phyloP scores from a whole-genome alignment of 163 green algal genomes.

The Chlamydomonas reinhardtii region DNA sequence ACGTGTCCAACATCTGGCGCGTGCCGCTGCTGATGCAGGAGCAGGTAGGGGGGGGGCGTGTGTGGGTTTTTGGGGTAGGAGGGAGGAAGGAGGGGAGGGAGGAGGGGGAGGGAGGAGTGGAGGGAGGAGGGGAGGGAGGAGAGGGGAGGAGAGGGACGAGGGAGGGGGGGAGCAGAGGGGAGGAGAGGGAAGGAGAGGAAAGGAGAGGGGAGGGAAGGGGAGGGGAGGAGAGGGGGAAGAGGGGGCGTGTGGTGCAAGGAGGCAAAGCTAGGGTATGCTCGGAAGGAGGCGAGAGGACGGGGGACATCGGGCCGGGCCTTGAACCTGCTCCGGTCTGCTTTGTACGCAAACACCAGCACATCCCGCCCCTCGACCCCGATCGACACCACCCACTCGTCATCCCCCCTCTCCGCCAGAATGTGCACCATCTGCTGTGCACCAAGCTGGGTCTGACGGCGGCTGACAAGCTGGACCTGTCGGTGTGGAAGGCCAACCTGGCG shows the following conservation, averaged over 20 bases:
- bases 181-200: background rate
- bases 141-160: background rate
- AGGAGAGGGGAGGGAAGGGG: too few relatives aligned
- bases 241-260: too few relatives aligned
- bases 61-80: background rate
- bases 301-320: too few relatives aligned
- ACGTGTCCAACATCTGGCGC: conserved; percentile 99
- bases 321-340: too few relatives aligned
- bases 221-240: too few relatives aligned
- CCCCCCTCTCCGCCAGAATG: conserved; percentile 69
- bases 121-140: background rate
- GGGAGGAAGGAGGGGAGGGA: background rate
- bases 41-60: background rate
- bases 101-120: background rate
- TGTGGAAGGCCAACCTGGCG: conserved; percentile 83
- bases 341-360: too few relatives aligned
- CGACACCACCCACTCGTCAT: too few relatives aligned
- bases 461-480: conserved; percentile 76
- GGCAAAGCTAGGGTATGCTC: too few relatives aligned
- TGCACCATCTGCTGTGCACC: conserved; percentile 85
- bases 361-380: too few relatives aligned
- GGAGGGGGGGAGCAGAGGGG: background rate
- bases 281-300: too few relatives aligned
- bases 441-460: conserved; percentile 63
- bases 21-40: conserved; percentile 91